Evolutionary conservation across 1,139 yeast genomes (phyloP), one percentile per base, ranked within the genome.

Genomic region (Debaryomyces singareniensis): DNA sequence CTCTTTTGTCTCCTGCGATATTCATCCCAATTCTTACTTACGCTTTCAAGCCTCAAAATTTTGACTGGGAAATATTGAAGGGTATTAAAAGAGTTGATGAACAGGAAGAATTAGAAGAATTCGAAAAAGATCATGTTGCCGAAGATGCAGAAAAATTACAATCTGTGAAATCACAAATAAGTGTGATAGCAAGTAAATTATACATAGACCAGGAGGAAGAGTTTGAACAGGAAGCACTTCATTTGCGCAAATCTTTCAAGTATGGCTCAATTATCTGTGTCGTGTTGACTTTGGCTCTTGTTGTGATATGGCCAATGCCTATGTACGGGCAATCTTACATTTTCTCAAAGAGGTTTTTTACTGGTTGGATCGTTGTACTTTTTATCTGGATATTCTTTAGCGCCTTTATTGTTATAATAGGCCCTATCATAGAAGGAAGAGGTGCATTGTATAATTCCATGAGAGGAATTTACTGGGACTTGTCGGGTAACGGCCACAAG

Each of bases 271-370:
- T 51, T 29, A 61, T 77, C 29, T 80, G 83, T 51, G 58, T 68
- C 12, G 55, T 69, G 31, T 64, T 81, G 40, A 74, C 85, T 3
- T 42, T 82, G 12, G 66, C 78, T 33, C 63, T 84, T 34, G 55
- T 83, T 25, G 68, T 84, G 25, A 51, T 83, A 25, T 83, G 89
- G 86, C 95, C 95, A 45, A 79, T 84, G 83, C 93, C 94, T 35
- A 78, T 84, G 87, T 84, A 79, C 49, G 95, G 94, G 24, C 51
- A 78, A 2, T 64, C 70, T 1, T 84, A 84, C 49, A 63, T 84
- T 29, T 84, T 84, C 55, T 74, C 84, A 31, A 76, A 71, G 53
- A 55, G 52, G 33, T 83, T 83, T 57, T 84, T 84, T 54, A 80
- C 87, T 5, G 94, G 93, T 32, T 84, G 94, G 94, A 69, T 84